Percentiles rank a stretch among this genome's conserved stretches.
Conservation (phyloP, 116 monocot species). For the Trichopus zeylanicus region DNA sequence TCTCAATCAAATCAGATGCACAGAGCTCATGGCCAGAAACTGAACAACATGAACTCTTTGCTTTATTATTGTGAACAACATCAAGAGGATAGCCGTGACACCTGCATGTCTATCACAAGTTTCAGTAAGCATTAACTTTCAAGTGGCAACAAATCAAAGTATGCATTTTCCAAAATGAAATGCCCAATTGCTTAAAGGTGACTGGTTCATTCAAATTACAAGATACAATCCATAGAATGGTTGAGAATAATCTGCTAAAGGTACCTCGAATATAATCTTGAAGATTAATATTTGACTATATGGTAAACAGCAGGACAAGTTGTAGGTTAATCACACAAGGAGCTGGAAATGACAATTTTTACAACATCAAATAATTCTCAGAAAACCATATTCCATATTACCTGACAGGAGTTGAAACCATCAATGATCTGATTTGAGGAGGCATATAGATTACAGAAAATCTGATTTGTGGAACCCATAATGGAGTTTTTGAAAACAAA, state of each 20-base stretch:
- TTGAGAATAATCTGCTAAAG: background rate
- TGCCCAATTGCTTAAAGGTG: background rate
- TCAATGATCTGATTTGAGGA: constrained; percentile 52
- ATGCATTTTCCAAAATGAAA: background rate
- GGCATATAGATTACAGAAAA: constrained; percentile 49
- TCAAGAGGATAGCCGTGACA: constrained; percentile 60
- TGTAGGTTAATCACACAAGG: too few relatives aligned
- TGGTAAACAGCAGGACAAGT: too few relatives aligned
- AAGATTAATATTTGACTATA: background rate
- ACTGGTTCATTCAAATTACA: background rate
- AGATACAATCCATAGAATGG: background rate
- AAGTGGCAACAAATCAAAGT: background rate
- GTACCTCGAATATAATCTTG: background rate
- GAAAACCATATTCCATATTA: constrained; percentile 11
- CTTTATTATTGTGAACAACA: constrained; percentile 6
- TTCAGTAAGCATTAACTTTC: constrained; percentile 2
- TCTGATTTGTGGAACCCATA: constrained; percentile 37
- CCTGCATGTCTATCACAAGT: constrained; percentile 55
- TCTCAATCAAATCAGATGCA: constrained; percentile 40
- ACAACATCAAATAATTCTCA: background rate
- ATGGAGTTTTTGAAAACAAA: constrained; percentile 52
- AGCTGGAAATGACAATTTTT: too few relatives aligned
- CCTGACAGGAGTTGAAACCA: constrained; percentile 60
- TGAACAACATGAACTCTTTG: constrained; percentile 35
- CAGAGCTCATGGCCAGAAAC: constrained; percentile 32